Evolutionary conservation across 768 basidiomycete genomes (phyloP).

Genomic region (Pleurotus sapidus): DNA sequence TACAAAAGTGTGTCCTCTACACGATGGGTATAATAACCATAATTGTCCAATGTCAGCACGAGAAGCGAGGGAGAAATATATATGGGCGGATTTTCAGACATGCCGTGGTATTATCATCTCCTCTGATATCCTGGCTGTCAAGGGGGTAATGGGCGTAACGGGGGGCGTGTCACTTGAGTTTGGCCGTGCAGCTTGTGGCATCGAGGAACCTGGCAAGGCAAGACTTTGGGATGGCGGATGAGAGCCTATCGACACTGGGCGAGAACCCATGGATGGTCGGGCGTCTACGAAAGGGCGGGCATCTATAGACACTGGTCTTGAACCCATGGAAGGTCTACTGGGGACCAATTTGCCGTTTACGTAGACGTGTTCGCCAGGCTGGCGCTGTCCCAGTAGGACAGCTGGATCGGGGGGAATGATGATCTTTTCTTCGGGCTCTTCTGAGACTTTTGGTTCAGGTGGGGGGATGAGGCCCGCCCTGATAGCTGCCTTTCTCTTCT

Average conservation of each 20-base stretch:
- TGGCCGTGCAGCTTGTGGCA: neutral
- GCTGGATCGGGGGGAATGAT: slow-evolving; percentile 71
- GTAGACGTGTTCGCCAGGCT: slow-evolving; percentile 34
- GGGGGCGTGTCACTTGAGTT: neutral
- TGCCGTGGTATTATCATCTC: slow-evolving; percentile 14
- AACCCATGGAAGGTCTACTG: too few relatives aligned
- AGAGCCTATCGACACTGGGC: slow-evolving; percentile 10
- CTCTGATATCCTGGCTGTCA: slow-evolving; percentile 14
- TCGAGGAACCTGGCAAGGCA: neutral
- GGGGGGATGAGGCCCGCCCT: slow-evolving; percentile 28
- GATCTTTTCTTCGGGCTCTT: slow-evolving; percentile 33
- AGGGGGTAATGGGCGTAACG: slow-evolving; percentile 5
- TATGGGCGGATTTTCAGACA: slow-evolving; percentile 6
- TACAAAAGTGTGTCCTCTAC: neutral
- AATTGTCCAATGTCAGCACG: neutral
- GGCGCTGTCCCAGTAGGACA: slow-evolving; percentile 45
- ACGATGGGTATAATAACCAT: neutral
- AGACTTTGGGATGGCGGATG: neutral
- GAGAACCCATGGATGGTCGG: neutral
- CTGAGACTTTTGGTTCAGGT: slow-evolving; percentile 1
- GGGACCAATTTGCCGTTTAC: slow-evolving; percentile 11
- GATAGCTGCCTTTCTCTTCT: slow-evolving; percentile 39
- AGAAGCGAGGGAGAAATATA: too few relatives aligned
- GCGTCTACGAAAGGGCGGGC: too few relatives aligned
- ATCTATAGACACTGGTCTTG: too few relatives aligned